Percentiles rank a stretch among this genome's conserved stretches.
These are phyloP conservation scores for Pestalotiopsis sp. DNA, from an alignment of 2,329 filamentous ascomycete species.

Conservation along the genomic window DNA sequence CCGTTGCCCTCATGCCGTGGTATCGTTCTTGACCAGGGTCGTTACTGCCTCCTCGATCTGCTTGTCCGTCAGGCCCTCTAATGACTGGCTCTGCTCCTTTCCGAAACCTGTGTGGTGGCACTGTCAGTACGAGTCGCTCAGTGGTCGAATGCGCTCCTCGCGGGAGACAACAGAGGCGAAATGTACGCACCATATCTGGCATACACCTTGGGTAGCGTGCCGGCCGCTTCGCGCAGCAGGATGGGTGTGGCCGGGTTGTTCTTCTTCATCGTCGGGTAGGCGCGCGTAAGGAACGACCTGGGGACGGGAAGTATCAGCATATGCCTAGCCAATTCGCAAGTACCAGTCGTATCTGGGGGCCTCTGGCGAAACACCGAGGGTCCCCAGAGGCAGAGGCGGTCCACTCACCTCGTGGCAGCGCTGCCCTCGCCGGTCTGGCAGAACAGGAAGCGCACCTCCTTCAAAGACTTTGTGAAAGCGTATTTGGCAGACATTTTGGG, in stretches of 20 bases:
- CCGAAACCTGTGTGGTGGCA: slow-evolving; percentile 48
- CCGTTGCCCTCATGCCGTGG: slow-evolving; percentile 17
- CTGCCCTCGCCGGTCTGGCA: slow-evolving; percentile 94
- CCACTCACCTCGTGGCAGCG: slow-evolving; percentile 78
- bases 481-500: slow-evolving; percentile 86
- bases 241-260: slow-evolving; percentile 95
- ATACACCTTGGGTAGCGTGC: slow-evolving; percentile 83
- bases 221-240: slow-evolving; percentile 88
- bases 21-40: slow-evolving; percentile 51
- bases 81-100: slow-evolving; percentile 57
- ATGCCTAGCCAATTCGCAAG: not conserved
- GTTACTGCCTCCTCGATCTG: slow-evolving; percentile 63
- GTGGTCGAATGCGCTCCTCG: not conserved
- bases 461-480: slow-evolving; percentile 84
- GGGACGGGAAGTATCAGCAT: not conserved
- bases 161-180: not conserved
- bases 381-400: not conserved
- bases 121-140: slow-evolving; percentile 20
- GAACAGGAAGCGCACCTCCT: slow-evolving; percentile 96
- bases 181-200: slow-evolving; percentile 80
- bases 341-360: not conserved
- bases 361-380: not conserved
- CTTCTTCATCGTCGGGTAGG: slow-evolving; percentile 99
- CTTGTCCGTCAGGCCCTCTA: slow-evolving; percentile 62
- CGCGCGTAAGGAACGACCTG: slow-evolving; percentile 86